Conservation (phyloP, 306 rosid species). For the Sicyos edulis region DNA sequence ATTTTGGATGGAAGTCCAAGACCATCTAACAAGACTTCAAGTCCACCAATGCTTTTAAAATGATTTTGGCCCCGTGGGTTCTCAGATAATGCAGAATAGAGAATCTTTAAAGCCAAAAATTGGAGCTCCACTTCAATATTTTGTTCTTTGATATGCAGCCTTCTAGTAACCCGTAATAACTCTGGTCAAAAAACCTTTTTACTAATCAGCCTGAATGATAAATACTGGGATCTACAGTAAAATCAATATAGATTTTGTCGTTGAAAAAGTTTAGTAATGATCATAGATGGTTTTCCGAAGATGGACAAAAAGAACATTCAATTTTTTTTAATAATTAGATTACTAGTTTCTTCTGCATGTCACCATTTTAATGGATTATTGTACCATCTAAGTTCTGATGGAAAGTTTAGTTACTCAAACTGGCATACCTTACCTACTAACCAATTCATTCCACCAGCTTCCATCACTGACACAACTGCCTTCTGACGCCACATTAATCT, state of each 20-base stretch:
- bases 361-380: background rate
- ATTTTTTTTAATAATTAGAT: background rate
- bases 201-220: background rate
- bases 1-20: constrained; percentile 79
- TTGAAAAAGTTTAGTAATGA: background rate
- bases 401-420: constrained; percentile 22
- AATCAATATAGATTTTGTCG: background rate
- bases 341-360: background rate
- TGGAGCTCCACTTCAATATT: constrained; percentile 66
- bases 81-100: constrained; percentile 60
- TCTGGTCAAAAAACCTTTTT: constrained; percentile 48
- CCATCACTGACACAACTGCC: constrained; percentile 92
- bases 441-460: constrained; percentile 99
- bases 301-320: background rate
- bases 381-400: constrained; percentile 1
- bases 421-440: constrained; percentile 99
- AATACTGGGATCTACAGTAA: background rate
- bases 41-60: constrained; percentile 97
- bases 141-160: constrained; percentile 82
- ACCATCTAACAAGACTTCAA: constrained; percentile 95
- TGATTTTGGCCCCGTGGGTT: constrained; percentile 90
- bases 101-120: constrained; percentile 69
- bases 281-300: background rate
- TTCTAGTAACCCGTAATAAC: constrained; percentile 72
- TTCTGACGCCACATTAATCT: constrained; percentile 76